Conservation (phyloP, 768 basidiomycete genomes). For the Boletellus emodensis region DNA sequence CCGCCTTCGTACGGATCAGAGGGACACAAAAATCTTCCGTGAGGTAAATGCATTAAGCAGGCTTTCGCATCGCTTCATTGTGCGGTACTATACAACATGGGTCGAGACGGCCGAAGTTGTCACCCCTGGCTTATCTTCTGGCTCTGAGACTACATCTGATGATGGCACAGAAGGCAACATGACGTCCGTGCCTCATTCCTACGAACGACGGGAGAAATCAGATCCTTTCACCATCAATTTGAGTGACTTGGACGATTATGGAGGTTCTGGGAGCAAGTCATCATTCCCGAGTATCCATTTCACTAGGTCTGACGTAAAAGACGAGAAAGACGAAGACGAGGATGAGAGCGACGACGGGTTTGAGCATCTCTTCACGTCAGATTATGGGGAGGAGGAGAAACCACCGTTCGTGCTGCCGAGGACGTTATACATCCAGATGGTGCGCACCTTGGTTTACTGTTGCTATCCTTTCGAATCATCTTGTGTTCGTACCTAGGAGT, state of each 20-base stretch:
- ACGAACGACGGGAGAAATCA: conserved; percentile 40
- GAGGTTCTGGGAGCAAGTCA: conserved; percentile 47
- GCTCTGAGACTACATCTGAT: conserved; percentile 38
- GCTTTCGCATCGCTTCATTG: conserved; percentile 85
- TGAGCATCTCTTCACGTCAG: conserved; percentile 33
- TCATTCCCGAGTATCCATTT: conserved; percentile 88
- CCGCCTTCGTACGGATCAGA: conserved; percentile 69
- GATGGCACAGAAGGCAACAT: conserved; percentile 43
- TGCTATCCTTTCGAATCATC: neutral
- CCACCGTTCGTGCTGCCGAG: conserved; percentile 35
- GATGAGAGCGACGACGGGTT: conserved; percentile 41
- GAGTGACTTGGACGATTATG: conserved; percentile 57
- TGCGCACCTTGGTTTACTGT: conserved; percentile 24
- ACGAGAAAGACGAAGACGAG: conserved; percentile 41
- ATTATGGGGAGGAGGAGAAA: conserved; percentile 34
- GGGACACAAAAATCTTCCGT: conserved; percentile 82
- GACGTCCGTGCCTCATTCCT: conserved; percentile 53
- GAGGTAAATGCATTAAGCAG: conserved; percentile 88
- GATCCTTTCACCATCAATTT: conserved; percentile 65
- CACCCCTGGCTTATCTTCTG: conserved; percentile 47
- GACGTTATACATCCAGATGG: conserved; percentile 95
- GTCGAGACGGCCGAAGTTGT: conserved; percentile 63
- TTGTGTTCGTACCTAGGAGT: conserved; percentile 51
- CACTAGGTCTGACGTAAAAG: conserved; percentile 42
- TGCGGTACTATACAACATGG: conserved; percentile 90